A percentile compares a stretch with the other conserved stretches of the same genome.
These are phyloP conservation scores for Phoma sp. DNA, from an alignment of 2,329 filamentous ascomycete genomes.

Conservation along the genomic window DNA sequence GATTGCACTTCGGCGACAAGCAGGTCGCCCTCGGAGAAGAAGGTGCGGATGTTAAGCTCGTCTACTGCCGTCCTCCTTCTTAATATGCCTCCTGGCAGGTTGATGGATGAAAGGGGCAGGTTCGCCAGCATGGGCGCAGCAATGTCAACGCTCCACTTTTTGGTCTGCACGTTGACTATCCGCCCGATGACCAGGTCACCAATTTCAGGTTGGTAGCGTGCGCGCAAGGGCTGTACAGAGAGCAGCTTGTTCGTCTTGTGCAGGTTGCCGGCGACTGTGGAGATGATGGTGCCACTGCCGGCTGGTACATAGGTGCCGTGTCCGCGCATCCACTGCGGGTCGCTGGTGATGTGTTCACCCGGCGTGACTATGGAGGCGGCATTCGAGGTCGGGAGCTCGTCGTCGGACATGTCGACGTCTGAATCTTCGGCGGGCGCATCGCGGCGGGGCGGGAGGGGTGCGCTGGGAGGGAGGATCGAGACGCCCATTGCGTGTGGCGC, in stretches of 20 bases:
- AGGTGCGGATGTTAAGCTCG: constrained; percentile 95
- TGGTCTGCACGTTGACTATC: constrained; percentile 92
- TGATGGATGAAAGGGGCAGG: constrained; percentile 87
- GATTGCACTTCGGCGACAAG: constrained; percentile 94
- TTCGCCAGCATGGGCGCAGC: constrained; percentile 84
- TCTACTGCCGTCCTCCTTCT: constrained; percentile 92
- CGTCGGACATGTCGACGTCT: constrained; percentile 58
- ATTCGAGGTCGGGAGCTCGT: constrained; percentile 37
- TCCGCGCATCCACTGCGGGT: constrained; percentile 98
- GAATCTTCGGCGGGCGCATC: constrained; percentile 55
- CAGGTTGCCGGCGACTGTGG: constrained; percentile 88
- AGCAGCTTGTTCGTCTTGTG: constrained; percentile 97
- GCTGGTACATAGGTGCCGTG: constrained; percentile 85
- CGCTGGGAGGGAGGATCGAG: constrained; percentile 63
- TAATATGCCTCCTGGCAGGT: constrained; percentile 91
- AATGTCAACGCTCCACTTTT: constrained; percentile 94
- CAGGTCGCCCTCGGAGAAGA: constrained; percentile 94
- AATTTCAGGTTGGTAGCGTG: constrained; percentile 94
- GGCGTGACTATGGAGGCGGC: constrained; percentile 76
- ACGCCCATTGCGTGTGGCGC: constrained; percentile 60
- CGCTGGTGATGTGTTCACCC: constrained; percentile 84
- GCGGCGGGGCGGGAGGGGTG: constrained; percentile 36
- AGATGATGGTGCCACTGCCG: constrained; percentile 74
- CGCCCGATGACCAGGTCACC: constrained; percentile 94
- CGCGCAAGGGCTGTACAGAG: constrained; percentile 86